Base-by-base conservation (phyloP, 495 filamentous ascomycete species). In the Cercophora newfieldiana region DNA sequence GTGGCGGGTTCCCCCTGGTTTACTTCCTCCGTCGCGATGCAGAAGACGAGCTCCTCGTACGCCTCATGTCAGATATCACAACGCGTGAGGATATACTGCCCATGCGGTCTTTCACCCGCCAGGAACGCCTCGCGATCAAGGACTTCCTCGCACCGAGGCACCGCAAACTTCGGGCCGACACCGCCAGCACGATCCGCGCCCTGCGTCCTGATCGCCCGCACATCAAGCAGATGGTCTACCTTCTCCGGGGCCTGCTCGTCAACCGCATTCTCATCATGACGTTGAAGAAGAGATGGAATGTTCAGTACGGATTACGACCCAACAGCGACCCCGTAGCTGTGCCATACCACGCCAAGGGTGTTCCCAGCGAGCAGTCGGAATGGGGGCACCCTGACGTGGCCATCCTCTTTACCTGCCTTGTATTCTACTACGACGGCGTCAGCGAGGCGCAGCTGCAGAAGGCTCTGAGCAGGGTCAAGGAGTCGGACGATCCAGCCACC, bases 331-430 rank as follows among this genome's bases (percentile, higher is more conserved):
- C 79, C 14, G 76, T 82, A 21, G 77, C 78, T 19, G 79, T 81
- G 10, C 79, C 78, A 4, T 69, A 47, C 26, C 75, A 82, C 22
- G 82, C 83, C 2, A 86, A 86, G 65, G 83, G 82, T 0, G 78
- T 79, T 5, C 83, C 83, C 1, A 80, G 78, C n/a, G 78, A 81
- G 7, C 72, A 78, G 33, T 78, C 82, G 7, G 83, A 86, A 66
- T 86, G 74, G 66, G 82, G 84, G 19, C 83, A 87, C 66, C 83
- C 84, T 3, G 84, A 87, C 68, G 83, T 85, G 5, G 78, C 82
- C 8, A 86, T 86, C 22, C 31, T 85, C 0, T 81, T 85, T 22
- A 86, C 84, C 0, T 84, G 80, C 48, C 68, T 87, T 1, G 72
- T 80, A 0, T 86, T 85, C 67, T 87, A 85, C 67, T 86, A 85